phyloP scores from a whole-genome alignment of 305 asterid species.

The Solanum aculeatissimum region DNA sequence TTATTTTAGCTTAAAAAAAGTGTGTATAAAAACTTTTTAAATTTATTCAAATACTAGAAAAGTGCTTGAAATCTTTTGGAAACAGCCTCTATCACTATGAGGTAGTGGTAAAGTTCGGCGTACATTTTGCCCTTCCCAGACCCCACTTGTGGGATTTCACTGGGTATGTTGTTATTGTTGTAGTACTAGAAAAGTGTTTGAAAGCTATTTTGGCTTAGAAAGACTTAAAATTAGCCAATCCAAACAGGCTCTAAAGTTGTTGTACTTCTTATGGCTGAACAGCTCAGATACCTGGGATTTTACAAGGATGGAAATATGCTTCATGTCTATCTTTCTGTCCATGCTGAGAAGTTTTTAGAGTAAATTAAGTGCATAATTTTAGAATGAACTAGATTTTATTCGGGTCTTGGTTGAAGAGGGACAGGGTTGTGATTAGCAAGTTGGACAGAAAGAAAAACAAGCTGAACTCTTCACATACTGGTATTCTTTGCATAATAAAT shows the following conservation, averaged over 20 bases:
- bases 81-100: too few species aligned
- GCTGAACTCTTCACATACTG: background rate
- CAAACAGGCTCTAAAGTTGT: background rate
- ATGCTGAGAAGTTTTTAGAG: background rate
- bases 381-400: background rate
- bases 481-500: background rate
- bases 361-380: background rate
- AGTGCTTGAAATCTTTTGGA: too few species aligned
- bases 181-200: too few species aligned
- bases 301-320: background rate
- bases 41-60: too few species aligned
- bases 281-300: background rate
- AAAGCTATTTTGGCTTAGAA: too few species aligned
- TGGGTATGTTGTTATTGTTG: too few species aligned
- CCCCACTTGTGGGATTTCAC: too few species aligned
- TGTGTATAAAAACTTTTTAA: too few species aligned
- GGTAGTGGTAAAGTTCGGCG: too few species aligned
- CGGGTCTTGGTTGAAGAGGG: background rate
- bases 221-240: too few species aligned
- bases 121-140: too few species aligned
- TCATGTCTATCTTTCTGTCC: background rate
- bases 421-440: background rate
- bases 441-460: background rate
- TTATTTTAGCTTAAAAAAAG: too few species aligned
- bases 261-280: background rate